Base-by-base conservation (phyloP, 139 green algal genomes). In the Chlorella sp. region DNA sequence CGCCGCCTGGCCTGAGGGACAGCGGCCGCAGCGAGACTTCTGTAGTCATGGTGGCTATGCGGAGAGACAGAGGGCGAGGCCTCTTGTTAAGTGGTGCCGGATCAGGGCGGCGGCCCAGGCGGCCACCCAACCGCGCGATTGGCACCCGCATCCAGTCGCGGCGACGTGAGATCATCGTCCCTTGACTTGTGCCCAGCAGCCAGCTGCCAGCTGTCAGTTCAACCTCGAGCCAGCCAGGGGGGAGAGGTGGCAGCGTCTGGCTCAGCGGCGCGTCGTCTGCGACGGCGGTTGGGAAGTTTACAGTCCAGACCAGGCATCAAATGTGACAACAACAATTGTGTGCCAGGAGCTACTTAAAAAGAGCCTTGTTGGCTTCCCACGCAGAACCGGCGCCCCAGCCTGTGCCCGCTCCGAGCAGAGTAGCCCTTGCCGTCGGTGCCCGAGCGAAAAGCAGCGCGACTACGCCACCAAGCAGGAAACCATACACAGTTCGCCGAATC, bases 1-100 rank as follows among this genome's bases (percentile, higher is more conserved):
- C 81, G 27, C 84, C 84, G 25, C 84, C 87, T 35, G 90, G 90
- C 40, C 81, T 55, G 25, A 94, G 51, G n/a, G 77, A 80, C 58
- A 93, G 43, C 12, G 87, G 87, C 42, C 87, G 61, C 51, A 93
- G 69, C 56, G 36, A 73, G 40, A 89, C 65, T 12, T 79, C 66
- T 19, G 76, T 72, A 12, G 62, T 51, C 11, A 53, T 51, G 11
- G 61, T 43, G 14, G 33, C 35, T n/a, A 68, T 68, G 61, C 12
- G 27, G 25, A 17, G 56, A 17, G 25, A 64, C 12, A 17, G 56
- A 17, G 25, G 21, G 56, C 56, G 27, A 64, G 27, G 56, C 17
- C 27, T 2, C 21, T 35, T 31, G n/a, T 64, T 17, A 40, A 36
- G n/a, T 5, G 48, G 17, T 58, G 48, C 48, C 17, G 48, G 21